These are phyloP conservation scores for Phyllosticta ampelicida DNA, from an alignment of 2,329 filamentous ascomycete species.

Conservation along the genomic window DNA sequence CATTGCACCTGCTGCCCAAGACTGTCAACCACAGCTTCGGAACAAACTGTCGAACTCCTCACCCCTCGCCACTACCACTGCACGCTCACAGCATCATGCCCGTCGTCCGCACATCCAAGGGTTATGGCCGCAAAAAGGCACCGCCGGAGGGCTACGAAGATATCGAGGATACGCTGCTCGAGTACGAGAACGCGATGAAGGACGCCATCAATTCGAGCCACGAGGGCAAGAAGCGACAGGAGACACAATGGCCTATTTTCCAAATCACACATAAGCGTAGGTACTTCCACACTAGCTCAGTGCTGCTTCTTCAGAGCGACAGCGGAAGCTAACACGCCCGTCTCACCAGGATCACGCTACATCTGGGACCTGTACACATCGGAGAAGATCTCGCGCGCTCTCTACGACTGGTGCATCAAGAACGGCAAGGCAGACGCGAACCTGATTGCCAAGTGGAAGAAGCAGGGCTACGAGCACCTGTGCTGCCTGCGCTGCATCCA, in stretches of 20 bases:
- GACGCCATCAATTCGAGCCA: conserved; percentile 84
- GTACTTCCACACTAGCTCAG: conserved; percentile 13
- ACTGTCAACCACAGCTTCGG: background rate
- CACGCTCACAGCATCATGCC: conserved; percentile 46
- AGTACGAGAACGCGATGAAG: conserved; percentile 87
- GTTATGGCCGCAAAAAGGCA: conserved; percentile 61
- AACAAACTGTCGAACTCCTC: background rate
- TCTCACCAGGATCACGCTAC: conserved; percentile 55
- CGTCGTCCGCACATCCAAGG: conserved; percentile 53
- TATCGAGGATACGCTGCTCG: conserved; percentile 75
- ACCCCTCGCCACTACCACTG: background rate
- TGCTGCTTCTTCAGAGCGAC: background rate
- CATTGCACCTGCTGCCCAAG: background rate
- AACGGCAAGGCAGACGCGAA: conserved; percentile 92
- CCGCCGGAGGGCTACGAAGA: conserved; percentile 80
- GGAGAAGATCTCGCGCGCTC: conserved; percentile 79
- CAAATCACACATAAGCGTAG: conserved; percentile 89
- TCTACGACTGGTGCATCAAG: conserved; percentile 96
- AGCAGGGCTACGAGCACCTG: conserved; percentile 96
- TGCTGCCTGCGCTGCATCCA: conserved; percentile 95
- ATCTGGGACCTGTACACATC: conserved; percentile 97
- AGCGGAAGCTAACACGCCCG: background rate
- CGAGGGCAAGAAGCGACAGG: conserved; percentile 72
- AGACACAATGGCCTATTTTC: conserved; percentile 94
- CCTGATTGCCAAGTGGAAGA: conserved; percentile 99